Percentiles rank a stretch among this genome's conserved stretches.
Evolutionary conservation across 805 yeast species (phyloP).

Genomic region (Candida maris): DNA sequence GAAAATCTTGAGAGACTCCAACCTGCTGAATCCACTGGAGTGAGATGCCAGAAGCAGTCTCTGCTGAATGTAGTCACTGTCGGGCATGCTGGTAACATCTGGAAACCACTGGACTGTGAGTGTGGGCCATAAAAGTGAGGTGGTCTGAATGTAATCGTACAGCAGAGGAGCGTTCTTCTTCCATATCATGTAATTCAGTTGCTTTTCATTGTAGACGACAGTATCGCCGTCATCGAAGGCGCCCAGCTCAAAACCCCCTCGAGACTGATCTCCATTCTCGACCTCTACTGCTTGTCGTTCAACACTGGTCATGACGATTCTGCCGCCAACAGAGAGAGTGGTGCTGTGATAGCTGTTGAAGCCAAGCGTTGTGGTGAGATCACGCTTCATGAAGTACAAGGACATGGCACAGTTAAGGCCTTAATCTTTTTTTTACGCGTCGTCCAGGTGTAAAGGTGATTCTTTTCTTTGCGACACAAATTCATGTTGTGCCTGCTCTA

Average conservation of each 20-base stretch:
- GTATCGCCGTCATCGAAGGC: too few species aligned
- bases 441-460: too few species aligned
- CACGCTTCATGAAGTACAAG: too few species aligned
- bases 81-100: slow-evolving; percentile 36
- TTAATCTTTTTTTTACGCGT: too few species aligned
- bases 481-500: too few species aligned
- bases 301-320: background rate
- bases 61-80: slow-evolving; percentile 28
- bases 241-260: too few species aligned
- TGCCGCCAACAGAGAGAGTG: too few species aligned
- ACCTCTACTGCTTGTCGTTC: background rate
- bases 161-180: slow-evolving; percentile 57
- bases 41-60: slow-evolving; percentile 60
- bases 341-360: too few species aligned
- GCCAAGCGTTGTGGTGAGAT: too few species aligned
- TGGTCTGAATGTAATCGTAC: slow-evolving; percentile 50
- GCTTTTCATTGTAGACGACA: slow-evolving; percentile 10
- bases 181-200: slow-evolving; percentile 47
- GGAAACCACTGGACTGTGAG: slow-evolving; percentile 61
- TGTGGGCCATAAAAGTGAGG: slow-evolving; percentile 63
- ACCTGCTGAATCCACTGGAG: slow-evolving; percentile 47
- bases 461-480: too few species aligned
- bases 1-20: slow-evolving; percentile 24
- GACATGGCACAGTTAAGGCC: too few species aligned
- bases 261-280: slow-evolving; percentile 1